Evolutionary conservation across 345 rosid genomes (phyloP).

Genomic region (Balakata baccata): DNA sequence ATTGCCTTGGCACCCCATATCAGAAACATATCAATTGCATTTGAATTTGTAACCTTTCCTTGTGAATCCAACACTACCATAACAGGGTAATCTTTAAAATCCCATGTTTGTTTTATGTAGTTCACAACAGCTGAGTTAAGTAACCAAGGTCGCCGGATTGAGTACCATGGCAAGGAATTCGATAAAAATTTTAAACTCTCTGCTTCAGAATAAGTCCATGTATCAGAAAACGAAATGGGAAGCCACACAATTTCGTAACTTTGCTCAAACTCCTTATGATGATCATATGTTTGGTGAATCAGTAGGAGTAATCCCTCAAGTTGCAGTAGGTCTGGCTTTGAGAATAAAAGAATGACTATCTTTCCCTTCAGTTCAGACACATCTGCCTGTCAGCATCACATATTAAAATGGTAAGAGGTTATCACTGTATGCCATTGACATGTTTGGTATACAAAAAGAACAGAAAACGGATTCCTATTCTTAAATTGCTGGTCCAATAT

Average conservation of each 20-base stretch:
- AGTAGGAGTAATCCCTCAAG: constrained; percentile 53
- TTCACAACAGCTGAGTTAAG: constrained; percentile 45
- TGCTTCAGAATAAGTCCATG: constrained; percentile 54
- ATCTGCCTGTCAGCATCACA: constrained; percentile 40
- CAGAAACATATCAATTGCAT: constrained; percentile 66
- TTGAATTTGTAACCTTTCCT: constrained; percentile 51
- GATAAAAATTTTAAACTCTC: constrained; percentile 42
- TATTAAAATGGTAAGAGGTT: constrained; percentile 7
- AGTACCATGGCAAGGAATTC: constrained; percentile 59
- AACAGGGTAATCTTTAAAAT: constrained; percentile 39
- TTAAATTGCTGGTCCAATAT: too few relatives aligned
- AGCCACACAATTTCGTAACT: constrained; percentile 59
- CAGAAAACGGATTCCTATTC: too few relatives aligned
- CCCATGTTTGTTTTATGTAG: constrained; percentile 56
- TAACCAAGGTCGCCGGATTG: constrained; percentile 49
- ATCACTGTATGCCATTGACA: too few relatives aligned
- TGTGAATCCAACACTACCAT: constrained; percentile 56
- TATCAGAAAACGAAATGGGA: constrained; percentile 45
- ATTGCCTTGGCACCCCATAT: constrained; percentile 73
- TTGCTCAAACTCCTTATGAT: constrained; percentile 32
- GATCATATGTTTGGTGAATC: too few relatives aligned
- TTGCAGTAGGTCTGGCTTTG: constrained; percentile 52
- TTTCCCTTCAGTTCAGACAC: constrained; percentile 53
- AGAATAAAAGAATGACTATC: constrained; percentile 53
- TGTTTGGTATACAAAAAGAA: too few relatives aligned